A percentile compares a stretch with the other conserved stretches of the same genome.
These are phyloP conservation scores for Cryptosporidium meleagridis DNA, from an alignment of 169 alveolate genomes.

Conservation along the genomic window DNA sequence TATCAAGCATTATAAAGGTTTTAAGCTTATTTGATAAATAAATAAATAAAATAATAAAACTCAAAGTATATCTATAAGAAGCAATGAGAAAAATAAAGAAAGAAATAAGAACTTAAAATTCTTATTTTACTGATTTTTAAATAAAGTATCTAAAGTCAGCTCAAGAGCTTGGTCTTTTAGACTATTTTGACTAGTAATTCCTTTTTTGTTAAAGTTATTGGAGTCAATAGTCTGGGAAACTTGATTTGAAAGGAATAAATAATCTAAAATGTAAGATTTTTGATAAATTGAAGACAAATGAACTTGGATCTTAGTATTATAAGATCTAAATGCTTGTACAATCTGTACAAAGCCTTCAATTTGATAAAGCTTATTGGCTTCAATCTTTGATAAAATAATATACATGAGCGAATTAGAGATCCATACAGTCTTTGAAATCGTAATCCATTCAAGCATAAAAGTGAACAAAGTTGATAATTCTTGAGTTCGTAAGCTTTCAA, in stretches of 20 bases:
- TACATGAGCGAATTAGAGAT: constrained; percentile 53
- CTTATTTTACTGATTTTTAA: neutral
- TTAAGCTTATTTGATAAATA: neutral
- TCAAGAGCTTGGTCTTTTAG: neutral
- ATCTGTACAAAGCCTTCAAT: constrained; percentile 64
- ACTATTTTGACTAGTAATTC: neutral
- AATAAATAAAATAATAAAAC: too few species aligned
- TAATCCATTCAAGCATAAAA: constrained; percentile 61
- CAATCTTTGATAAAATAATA: constrained; percentile 22
- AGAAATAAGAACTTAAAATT: neutral
- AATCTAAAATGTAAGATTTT: constrained; percentile 54
- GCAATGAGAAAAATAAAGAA: neutral
- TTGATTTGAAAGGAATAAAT: constrained; percentile 47
- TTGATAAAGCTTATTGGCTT: constrained; percentile 22
- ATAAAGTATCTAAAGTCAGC: constrained; percentile 36
- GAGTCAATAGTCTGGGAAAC: neutral
- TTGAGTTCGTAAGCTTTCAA: neutral
- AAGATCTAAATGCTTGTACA: constrained; percentile 47
- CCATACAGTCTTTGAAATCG: constrained; percentile 69
- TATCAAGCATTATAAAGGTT: constrained; percentile 42
- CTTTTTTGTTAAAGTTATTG: neutral
- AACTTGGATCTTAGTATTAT: constrained; percentile 25
- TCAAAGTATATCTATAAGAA: neutral
- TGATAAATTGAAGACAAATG: constrained; percentile 38
- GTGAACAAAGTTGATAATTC: constrained; percentile 19